Base-by-base conservation (phyloP, 208 protist genomes). In the Trypanosoma platydactyli region DNA sequence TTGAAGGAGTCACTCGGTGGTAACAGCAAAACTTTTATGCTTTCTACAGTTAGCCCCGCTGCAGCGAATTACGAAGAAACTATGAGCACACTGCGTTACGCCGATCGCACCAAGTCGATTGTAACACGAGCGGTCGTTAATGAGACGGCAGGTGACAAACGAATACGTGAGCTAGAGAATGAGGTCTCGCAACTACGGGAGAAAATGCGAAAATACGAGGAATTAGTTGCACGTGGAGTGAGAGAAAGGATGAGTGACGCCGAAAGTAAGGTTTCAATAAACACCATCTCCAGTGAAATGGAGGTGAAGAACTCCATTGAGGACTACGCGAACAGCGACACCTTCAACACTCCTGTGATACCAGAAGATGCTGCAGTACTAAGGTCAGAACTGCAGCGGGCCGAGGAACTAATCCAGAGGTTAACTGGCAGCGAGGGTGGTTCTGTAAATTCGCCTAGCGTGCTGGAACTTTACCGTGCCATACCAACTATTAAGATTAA, bases 21-120 rank as follows among this genome's bases (percentile, higher is more conserved):
- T 40, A 96, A 96, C 67, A 94, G 87, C 55, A 96, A 95, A 55
- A 97, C 95, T 0, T 91, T 89, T 64, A 97, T 97, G 84, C 79
- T 98, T 41, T 86, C 86, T 54, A 98, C 88, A 0, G 57, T 98
- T 0, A 92, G 88, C 46, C 94, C 92, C 7, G 79, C 88, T 16
- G 33, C 44, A 5, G 66, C 78, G 38, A 79, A 90, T 72, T 92
- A 88, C 65, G 89, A 95, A 0, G 92, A 97, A 64, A 97, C 92
- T 7, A 64, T 95, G 16, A 94, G 81, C 61, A 98, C 95, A 24
- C 78, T 98, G 25, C 81, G 89, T 22, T 97, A 95, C 73, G 94
- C 95, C 13, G 88, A 97, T 62, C 83, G 95, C 35, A 94, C 94
- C 13, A 98, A 97, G 61, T 62, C 81, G 5, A 97, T 98, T 57